Base-by-base conservation (phyloP, 768 basidiomycete genomes). In the Rhizopogon rudus region DNA sequence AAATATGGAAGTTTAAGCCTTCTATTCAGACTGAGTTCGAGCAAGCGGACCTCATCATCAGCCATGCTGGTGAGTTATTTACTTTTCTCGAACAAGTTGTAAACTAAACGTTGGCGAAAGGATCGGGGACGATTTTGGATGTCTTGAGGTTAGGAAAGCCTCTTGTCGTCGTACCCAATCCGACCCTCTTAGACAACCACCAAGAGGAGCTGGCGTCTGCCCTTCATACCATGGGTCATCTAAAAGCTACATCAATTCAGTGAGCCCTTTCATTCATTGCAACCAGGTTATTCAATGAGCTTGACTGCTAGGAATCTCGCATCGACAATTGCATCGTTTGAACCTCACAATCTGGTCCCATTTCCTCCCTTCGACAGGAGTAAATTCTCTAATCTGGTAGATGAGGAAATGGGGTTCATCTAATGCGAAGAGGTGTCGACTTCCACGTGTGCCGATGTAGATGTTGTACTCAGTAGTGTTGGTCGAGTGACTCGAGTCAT, bases 111-210 rank as follows among this genome's bases (percentile, higher is more conserved):
- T 39, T 44, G 33, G 60, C 33, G 60, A 52, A 16, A 98, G 96
- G 96, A 51, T 88, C 96, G 20, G 96, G 96, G 10, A 97, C 96
- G 4, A 94, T 98, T 63, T 78, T 98, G 31, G 91, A 96, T 44
- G 91, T 86, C 9, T 75, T 98, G 46, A 77, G 93, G 33, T 74
- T 81, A 49, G 77, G 78, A 45, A 93, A 88, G 64, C 80, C 82
- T 6, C 74, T 99, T 60, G 86, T 99, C 59, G 88, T 91, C 4
- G 85, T 97, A 3, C 94, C 94, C 10, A 99, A 99, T 68, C 75
- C 85, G 42, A 87, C 90, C 0, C 74, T 99, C 31, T 80, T 95
- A 67, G 87, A 97, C 68, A 91, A 97, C 67, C 96, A 99, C 65
- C 96, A 99, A 75, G 77, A 84, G 52, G 93, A 99, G 64, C 76